Base-by-base conservation (phyloP, 208 protist species). In the Phytomonas francai region DNA sequence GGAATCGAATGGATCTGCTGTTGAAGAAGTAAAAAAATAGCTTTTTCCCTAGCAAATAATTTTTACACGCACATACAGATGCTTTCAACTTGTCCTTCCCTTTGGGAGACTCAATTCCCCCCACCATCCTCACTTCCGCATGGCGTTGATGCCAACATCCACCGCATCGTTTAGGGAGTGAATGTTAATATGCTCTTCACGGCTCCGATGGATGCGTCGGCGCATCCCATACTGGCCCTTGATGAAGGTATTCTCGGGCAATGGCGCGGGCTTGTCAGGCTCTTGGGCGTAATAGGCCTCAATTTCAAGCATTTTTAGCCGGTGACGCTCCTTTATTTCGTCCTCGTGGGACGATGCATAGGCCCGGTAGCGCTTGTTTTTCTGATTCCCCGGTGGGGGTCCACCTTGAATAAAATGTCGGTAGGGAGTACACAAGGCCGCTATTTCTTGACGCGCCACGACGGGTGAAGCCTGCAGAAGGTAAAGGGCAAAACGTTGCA, bases 151-250 rank as follows among this genome's bases (percentile, higher is more conserved):
- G 33, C 79, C 71, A n/a, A 78, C 79, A 4, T 74, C 84, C 42
- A 91, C 36, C 2, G 82, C 84, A 1, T 73, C 59, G 22, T 78
- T 76, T 0, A 92, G 63, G 1, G 58, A 34, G 0, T 70, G 54
- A 8, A 79, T 25, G 68, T 83, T 69, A 11, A 87, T 73, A 28
- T 71, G 29, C n/a, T 73, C 28, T 78, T 75, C 11, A 56, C 59
- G 32, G 75, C 9, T 9, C 3, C 34, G 64, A 58, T 68, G 66
- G 25, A 71, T 72, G 1, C 89, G 86, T 6, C 89, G 76, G 8
- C 89, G 86, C 86, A 95, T 95, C 9, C 89, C 89, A 70, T 89
- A 95, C 66, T 91, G 62, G 0, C 85, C 87, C 67, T 79, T 80
- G 29, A 73, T 60, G 63, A 86, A 83, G 19, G 74, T 73, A 68